Conservation (phyloP, 2,329 filamentous ascomycete genomes). For the Microcyclospora tardicrescens region DNA sequence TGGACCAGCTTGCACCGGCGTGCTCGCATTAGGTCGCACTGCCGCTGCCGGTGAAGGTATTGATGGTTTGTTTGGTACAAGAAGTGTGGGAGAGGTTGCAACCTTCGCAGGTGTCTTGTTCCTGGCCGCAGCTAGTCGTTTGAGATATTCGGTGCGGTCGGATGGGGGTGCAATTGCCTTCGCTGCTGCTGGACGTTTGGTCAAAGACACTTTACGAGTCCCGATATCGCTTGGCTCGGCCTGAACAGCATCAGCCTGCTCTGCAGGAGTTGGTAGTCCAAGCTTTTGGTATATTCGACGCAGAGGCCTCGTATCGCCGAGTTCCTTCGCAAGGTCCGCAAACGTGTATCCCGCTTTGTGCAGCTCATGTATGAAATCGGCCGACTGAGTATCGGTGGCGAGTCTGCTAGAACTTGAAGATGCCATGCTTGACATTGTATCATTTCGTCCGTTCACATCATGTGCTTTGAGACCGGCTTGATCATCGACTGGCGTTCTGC, state of each 20-base stretch:
- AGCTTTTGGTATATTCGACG: slow-evolving; percentile 55
- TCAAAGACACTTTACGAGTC: slow-evolving; percentile 7
- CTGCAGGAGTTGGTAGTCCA: slow-evolving; percentile 26
- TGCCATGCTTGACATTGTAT: not conserved
- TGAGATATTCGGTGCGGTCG: slow-evolving; percentile 64
- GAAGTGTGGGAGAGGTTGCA: not conserved
- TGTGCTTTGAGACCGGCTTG: not conserved
- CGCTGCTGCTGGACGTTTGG: slow-evolving; percentile 7
- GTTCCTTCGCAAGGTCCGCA: slow-evolving; percentile 59
- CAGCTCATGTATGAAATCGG: slow-evolving; percentile 20
- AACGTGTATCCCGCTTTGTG: slow-evolving; percentile 55
- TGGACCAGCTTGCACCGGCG: not conserved
- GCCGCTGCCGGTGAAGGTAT: not conserved
- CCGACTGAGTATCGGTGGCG: slow-evolving; percentile 6
- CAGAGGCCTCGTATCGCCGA: slow-evolving; percentile 52
- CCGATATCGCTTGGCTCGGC: not conserved
- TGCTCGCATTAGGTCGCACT: not conserved
- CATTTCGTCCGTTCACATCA: slow-evolving; percentile 1
- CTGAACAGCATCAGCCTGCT: slow-evolving; percentile 1
- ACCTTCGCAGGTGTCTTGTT: slow-evolving; percentile 32
- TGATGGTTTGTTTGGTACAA: not conserved
- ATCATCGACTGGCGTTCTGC: not conserved
- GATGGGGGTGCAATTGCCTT: slow-evolving; percentile 25
- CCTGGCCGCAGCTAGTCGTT: slow-evolving; percentile 61
- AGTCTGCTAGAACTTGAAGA: slow-evolving; percentile 1